Evolutionary conservation across 176 grass and related monocot species (phyloP), one percentile per base, ranked within the genome.

Genomic region (Lolium rigidum): DNA sequence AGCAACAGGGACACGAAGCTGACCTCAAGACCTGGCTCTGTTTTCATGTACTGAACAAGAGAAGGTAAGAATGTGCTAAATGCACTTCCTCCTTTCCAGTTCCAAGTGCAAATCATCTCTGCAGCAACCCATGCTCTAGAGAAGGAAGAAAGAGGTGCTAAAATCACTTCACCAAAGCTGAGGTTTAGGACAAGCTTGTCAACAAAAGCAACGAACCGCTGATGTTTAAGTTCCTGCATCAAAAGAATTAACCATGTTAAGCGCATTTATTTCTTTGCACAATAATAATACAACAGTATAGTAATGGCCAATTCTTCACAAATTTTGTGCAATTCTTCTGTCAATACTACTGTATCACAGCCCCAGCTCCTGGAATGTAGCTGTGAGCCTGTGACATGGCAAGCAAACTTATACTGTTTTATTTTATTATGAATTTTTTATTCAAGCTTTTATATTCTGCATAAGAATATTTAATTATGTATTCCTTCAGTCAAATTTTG

Each of bases 61-160:
- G 84, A 89, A 80, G 87, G 91, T 85, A 98, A 84, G 82, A 98
- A 95, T 88, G 89, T 91, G 77, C 70, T 63, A 71, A 85, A 62
- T 44, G 75, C 91, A 87, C 77, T 79, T 38, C 91, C 78, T 4
- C 69, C 91, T 84, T 84, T 79, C 96, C 93, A 98, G 48, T 89
- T 89, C 96, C 93, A 95, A 76, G 91, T 87, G 83, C 89, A 98
- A 83, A 98, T 82, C 61, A 98, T 87, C 77, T 95, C 93, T 89
- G 86, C 87, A 41, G 96, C 96, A 85, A 98, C 86, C 96, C 96
- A 98, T 74, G 83, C 88, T 81, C 92, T 93, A 28, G 88, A 88
- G 55, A 74, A 73, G 44, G 88, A 81, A 59, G 82, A 77, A 83
- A 76, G 58, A 10, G 77, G 49, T 62, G 83, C 96, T 84, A 81